Evolutionary conservation across 495 filamentous ascomycete genomes (phyloP).

Genomic region (Stereocaulon alpinum): DNA sequence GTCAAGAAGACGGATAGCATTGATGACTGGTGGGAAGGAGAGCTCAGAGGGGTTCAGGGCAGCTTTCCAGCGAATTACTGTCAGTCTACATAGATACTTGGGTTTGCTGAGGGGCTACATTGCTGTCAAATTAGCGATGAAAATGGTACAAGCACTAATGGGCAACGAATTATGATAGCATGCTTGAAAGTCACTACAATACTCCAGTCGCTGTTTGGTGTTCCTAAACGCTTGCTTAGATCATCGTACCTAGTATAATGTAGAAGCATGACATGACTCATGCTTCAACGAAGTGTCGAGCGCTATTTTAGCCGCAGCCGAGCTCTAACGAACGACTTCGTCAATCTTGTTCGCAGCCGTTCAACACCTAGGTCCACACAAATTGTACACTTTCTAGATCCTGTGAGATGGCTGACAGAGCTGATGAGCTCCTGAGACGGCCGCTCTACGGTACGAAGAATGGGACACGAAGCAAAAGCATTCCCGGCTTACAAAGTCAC

Average conservation of each 20-base stretch:
- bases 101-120: background rate
- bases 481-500: slow-evolving; percentile 18
- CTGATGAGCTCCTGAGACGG: slow-evolving; percentile 48
- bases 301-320: too few species aligned
- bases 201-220: background rate
- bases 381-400: background rate
- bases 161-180: background rate
- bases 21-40: slow-evolving; percentile 95
- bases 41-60: slow-evolving; percentile 62
- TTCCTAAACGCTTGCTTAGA: too few species aligned
- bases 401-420: slow-evolving; percentile 20
- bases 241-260: too few species aligned
- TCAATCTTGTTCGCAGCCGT: background rate
- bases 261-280: too few species aligned
- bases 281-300: too few species aligned
- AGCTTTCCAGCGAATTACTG: slow-evolving; percentile 92
- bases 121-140: background rate
- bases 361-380: background rate
- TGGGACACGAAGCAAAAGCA: slow-evolving; percentile 9
- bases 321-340: too few species aligned
- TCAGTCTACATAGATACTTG: slow-evolving; percentile 17
- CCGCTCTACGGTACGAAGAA: slow-evolving; percentile 50
- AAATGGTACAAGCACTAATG: background rate
- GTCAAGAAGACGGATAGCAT: slow-evolving; percentile 73
- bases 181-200: background rate